phyloP scores from a whole-genome alignment of 202 grass and related monocot species.

The Eragrostis tef region DNA sequence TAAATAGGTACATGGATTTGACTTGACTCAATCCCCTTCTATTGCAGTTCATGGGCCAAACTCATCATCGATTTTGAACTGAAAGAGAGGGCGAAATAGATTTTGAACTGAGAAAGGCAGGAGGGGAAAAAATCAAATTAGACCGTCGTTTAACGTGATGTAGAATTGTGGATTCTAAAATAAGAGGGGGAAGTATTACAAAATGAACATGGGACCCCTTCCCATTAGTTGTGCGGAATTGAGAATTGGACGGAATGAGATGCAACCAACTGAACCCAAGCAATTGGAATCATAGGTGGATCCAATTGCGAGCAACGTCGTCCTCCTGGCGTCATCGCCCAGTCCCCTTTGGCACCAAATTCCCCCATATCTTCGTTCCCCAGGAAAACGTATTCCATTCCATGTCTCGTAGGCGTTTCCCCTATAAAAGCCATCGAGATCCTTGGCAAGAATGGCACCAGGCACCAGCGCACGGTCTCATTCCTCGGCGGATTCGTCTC shows the following conservation, averaged over 20 bases:
- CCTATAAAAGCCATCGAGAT: constrained; percentile 37
- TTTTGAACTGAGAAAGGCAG: not conserved
- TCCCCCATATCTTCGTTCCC: constrained; percentile 23
- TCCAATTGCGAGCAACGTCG: constrained; percentile 20
- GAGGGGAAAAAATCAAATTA: not conserved
- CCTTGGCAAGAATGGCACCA: constrained; percentile 13
- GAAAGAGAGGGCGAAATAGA: not conserved
- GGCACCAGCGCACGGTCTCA: not conserved
- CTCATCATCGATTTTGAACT: not conserved
- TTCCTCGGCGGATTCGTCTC: not conserved
- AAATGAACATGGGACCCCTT: constrained; percentile 15
- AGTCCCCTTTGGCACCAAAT: constrained; percentile 33
- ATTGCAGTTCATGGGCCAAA: not conserved
- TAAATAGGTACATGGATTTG: not conserved
- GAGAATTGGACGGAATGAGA: not conserved
- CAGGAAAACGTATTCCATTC: not conserved
- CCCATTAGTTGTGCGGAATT: not conserved
- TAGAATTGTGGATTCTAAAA: not conserved
- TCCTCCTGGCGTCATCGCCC: constrained; percentile 17
- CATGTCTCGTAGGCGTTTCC: not conserved
- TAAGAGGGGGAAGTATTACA: not conserved
- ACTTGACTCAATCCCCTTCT: not conserved
- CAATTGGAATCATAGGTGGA: constrained; percentile 44
- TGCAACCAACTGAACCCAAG: not conserved
- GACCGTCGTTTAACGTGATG: not conserved